These are phyloP conservation scores for Dentipellis fragilis DNA, from an alignment of 768 basidiomycete species.

Conservation along the genomic window DNA sequence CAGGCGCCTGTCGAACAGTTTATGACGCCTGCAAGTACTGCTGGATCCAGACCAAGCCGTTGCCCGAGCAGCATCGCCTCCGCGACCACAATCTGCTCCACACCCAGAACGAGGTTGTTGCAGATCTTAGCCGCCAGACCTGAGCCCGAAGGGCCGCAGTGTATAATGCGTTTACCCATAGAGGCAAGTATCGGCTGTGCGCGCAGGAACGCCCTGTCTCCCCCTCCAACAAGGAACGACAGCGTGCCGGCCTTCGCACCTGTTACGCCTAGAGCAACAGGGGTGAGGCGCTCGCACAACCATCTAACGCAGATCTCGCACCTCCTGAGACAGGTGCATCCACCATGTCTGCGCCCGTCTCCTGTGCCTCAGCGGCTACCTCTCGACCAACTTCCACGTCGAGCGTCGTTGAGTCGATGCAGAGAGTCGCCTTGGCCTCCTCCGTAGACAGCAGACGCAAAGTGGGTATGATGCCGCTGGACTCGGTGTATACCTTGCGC, in stretches of 20 bases:
- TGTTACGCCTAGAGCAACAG: constrained; percentile 46
- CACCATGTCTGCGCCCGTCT: constrained; percentile 62
- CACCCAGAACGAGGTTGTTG: constrained; percentile 55
- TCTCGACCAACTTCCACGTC: constrained; percentile 67
- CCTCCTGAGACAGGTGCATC: constrained; percentile 95
- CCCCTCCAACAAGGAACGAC: constrained; percentile 87
- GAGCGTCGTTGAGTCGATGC: constrained; percentile 87
- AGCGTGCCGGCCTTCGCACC: constrained; percentile 84
- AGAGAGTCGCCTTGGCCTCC: constrained; percentile 41
- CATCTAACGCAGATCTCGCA: constrained; percentile 22
- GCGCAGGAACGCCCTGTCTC: constrained; percentile 41
- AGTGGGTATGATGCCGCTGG: constrained; percentile 54
- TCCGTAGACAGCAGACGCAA: constrained; percentile 34
- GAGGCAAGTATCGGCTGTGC: constrained; percentile 49
- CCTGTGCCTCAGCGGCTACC: constrained; percentile 45
- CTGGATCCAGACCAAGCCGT: constrained; percentile 69
- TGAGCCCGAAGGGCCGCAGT: constrained; percentile 75
- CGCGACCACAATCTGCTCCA: constrained; percentile 70
- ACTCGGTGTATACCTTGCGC: constrained; percentile 54
- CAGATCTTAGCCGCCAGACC: constrained; percentile 87
- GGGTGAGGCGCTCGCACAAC: not conserved
- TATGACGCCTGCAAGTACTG: constrained; percentile 70
- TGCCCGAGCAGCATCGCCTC: constrained; percentile 87
- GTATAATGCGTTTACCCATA: constrained; percentile 78
- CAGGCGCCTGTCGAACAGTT: constrained; percentile 79